These are phyloP conservation scores for Saccharomycopsis microspora DNA, from an alignment of 805 yeast genomes.

Conservation along the genomic window DNA sequence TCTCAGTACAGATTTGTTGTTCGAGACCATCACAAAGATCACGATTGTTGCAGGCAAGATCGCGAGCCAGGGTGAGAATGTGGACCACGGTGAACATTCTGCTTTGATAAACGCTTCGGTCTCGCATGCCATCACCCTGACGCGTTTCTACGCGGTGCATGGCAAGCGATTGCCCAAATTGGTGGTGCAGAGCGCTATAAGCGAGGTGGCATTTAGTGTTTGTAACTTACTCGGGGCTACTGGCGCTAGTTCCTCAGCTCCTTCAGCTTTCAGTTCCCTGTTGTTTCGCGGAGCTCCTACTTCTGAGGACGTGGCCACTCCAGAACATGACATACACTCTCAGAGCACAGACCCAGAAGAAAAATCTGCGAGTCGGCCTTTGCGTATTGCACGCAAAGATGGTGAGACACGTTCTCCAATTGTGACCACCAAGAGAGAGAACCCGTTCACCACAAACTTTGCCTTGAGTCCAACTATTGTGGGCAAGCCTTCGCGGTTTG, in stretches of 20 bases:
- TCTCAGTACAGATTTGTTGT: constrained; percentile 29
- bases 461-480: constrained; percentile 16
- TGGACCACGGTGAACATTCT: constrained; percentile 29
- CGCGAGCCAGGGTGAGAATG: constrained; percentile 20
- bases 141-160: constrained; percentile 62
- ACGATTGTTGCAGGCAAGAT: constrained; percentile 28
- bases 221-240: constrained; percentile 49
- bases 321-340: neutral
- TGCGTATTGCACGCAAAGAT: constrained; percentile 53
- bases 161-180: constrained; percentile 55
- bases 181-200: constrained; percentile 62
- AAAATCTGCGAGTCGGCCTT: constrained; percentile 34
- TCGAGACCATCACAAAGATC: constrained; percentile 39
- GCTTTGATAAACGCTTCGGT: constrained; percentile 51
- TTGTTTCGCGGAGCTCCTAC: neutral
- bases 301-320: neutral
- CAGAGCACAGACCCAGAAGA: neutral
- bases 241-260: constrained; percentile 27
- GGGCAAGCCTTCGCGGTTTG: neutral
- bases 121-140: constrained; percentile 64
- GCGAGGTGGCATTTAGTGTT: constrained; percentile 58
- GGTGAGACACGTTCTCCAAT: constrained; percentile 19
- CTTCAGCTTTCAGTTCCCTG: neutral
- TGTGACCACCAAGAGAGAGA: constrained; percentile 16
- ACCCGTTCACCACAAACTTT: constrained; percentile 17